These are phyloP conservation scores for Apiotrichum akiyoshidainum DNA, from an alignment of 1,284 basidiomycete species.

Conservation along the genomic window DNA sequence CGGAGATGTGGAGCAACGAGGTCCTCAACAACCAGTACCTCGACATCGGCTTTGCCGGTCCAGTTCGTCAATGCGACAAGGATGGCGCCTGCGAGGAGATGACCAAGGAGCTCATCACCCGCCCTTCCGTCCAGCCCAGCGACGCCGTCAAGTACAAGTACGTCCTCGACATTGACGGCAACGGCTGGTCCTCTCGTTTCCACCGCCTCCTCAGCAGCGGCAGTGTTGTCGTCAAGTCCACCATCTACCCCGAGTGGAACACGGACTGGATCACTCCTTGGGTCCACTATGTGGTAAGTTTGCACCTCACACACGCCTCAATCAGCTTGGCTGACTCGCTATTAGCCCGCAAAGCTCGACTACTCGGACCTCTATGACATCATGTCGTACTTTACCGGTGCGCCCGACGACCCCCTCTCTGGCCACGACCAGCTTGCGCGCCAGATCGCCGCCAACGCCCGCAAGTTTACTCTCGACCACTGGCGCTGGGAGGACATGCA, in stretches of 20 bases:
- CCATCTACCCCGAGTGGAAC: slow-evolving; percentile 53
- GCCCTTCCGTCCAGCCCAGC: slow-evolving; percentile 23
- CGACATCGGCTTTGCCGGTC: slow-evolving; percentile 49
- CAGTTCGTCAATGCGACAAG: slow-evolving; percentile 37
- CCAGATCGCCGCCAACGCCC: slow-evolving; percentile 50
- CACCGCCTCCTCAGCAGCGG: slow-evolving; percentile 49
- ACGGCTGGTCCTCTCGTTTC: slow-evolving; percentile 50
- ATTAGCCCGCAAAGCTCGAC: slow-evolving; percentile 52
- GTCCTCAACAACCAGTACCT: slow-evolving; percentile 48
- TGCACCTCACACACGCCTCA: background rate
- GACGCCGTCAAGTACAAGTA: slow-evolving; percentile 13
- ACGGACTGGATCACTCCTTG: slow-evolving; percentile 52
- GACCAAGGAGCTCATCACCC: slow-evolving; percentile 35
- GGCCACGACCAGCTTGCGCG: slow-evolving; percentile 52
- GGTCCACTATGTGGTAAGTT: slow-evolving; percentile 52
- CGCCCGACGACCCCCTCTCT: slow-evolving; percentile 39
- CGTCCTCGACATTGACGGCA: slow-evolving; percentile 46
- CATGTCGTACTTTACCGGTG: slow-evolving; percentile 54
- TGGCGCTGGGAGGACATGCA: slow-evolving; percentile 57
- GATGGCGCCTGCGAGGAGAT: slow-evolving; percentile 51
- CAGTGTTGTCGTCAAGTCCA: slow-evolving; percentile 52
- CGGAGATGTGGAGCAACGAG: slow-evolving; percentile 28
- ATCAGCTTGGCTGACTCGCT: background rate
- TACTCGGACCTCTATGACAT: slow-evolving; percentile 55
- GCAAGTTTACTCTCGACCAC: slow-evolving; percentile 50